Base-by-base conservation (phyloP, 2,329 filamentous ascomycete genomes). In the Penicillium vulpinum region DNA sequence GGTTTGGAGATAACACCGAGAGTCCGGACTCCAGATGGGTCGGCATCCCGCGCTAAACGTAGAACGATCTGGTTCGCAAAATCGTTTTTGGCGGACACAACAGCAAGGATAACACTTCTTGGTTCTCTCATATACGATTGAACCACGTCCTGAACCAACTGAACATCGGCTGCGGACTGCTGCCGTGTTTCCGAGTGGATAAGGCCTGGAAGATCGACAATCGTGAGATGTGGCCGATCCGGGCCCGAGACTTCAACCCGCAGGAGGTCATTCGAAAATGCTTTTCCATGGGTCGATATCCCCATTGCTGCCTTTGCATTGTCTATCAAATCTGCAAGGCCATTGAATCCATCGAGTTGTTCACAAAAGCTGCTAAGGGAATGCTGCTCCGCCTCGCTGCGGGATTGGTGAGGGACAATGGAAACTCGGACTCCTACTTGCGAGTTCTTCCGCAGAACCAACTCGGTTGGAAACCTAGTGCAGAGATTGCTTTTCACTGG, bases 381-480 rank as follows among this genome's bases (percentile, higher is more conserved):
- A 35, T 44, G 22, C 44, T 59, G 57, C 36, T 67, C 61, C 2
- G 43, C 28, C 40, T 68, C 61, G n/a, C 50, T 63, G 26, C 65
- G 62, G 38, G 65, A 58, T n/a, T 61, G 81, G 72, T 64, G 78
- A 71, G 26, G 80, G 67, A 63, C 80, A 67, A 60, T 68, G 1
- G 62, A 64, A 4, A 70, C 62, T 0, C 56, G 53, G 7, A 69
- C 58, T 9, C 66, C 56, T 0, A 53, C 48, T 1, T 61, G 28
- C 0, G 51, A 5, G 31, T 56, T 39, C 31, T 64, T 63, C 3
- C 83, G 77, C n/a, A 85, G 73, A 5, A 83, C 75, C 54, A 87
- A 80, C 65, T 86, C 83, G 26, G 84, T 86, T 4, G 84, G 80
- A 58, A 86, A 87, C n/a, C 85, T 77, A 0, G 85, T 88, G 62